A percentile compares a stretch with the other conserved stretches of the same genome.
These are phyloP conservation scores for Colletotrichum sp. DNA, from an alignment of 2,329 filamentous ascomycete species.

Conservation along the genomic window DNA sequence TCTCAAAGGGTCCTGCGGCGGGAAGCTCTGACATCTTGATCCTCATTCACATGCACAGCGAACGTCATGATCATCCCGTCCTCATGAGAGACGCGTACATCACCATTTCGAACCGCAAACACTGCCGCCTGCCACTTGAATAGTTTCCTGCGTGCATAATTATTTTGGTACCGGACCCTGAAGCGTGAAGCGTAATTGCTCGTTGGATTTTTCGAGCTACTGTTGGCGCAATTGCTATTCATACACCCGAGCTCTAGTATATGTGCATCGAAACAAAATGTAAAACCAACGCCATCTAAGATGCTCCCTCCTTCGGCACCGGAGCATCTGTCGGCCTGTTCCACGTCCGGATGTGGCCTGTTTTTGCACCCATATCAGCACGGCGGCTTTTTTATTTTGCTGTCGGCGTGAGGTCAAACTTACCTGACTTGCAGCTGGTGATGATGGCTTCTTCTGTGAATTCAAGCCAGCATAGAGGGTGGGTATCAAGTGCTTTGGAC, in stretches of 20 bases:
- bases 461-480: constrained; percentile 88
- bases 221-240: not conserved
- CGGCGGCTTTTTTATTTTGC: not conserved
- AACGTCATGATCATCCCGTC: constrained; percentile 11
- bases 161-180: not conserved
- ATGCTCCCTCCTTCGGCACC: constrained; percentile 16
- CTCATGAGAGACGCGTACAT: not conserved
- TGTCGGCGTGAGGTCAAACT: constrained; percentile 38
- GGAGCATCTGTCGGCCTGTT: constrained; percentile 56
- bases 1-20: not conserved
- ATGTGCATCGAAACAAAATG: not conserved
- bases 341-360: constrained; percentile 80
- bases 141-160: not conserved
- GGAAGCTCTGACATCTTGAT: constrained; percentile 1
- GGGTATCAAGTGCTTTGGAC: constrained; percentile 83
- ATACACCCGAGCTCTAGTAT: not conserved
- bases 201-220: not conserved
- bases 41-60: constrained; percentile 14
- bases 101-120: not conserved
- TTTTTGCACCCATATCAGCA: not conserved
- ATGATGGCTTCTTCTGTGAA: constrained; percentile 94
- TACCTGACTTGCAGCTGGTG: constrained; percentile 90
- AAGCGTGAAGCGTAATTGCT: not conserved
- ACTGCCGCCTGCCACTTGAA: not conserved
- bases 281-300: not conserved